These are phyloP conservation scores for Backusella sp. DNA, from an alignment of 192 early-diverging fungal species.

Conservation along the genomic window DNA sequence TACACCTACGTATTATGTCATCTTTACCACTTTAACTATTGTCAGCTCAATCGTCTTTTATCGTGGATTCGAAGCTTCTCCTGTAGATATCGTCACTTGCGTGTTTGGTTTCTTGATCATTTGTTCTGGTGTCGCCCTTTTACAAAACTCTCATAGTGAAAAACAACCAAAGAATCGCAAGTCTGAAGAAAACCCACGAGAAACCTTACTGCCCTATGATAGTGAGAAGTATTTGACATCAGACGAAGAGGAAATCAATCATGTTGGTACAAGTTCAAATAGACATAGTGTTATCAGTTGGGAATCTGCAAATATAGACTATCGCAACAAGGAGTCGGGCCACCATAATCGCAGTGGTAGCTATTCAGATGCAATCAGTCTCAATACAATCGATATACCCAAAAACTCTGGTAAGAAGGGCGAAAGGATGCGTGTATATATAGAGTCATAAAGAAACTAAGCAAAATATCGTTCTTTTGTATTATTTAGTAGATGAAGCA, in stretches of 20 bases:
- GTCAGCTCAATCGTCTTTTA: slow-evolving; percentile 86
- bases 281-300: not conserved
- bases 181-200: slow-evolving; percentile 8
- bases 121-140: slow-evolving; percentile 85
- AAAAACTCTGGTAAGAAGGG: not conserved
- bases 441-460: not conserved
- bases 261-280: not conserved
- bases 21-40: slow-evolving; percentile 93
- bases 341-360: not conserved
- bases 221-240: slow-evolving; percentile 18
- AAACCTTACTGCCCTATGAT: slow-evolving; percentile 5
- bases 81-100: slow-evolving; percentile 74
- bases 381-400: slow-evolving; percentile 5
- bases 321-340: not conserved
- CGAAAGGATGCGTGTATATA: not conserved
- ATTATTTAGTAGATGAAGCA: not conserved
- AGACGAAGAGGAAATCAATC: slow-evolving; percentile 15
- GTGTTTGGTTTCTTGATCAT: slow-evolving; percentile 86
- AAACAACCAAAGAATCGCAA: not conserved
- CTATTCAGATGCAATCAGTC: not conserved
- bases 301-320: not conserved
- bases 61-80: slow-evolving; percentile 75
- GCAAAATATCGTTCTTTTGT: not conserved
- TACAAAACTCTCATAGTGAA: slow-evolving; percentile 45
- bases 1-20: slow-evolving; percentile 92